These are phyloP conservation scores for Dactylellina drechsleri DNA, from an alignment of 2,329 filamentous ascomycete genomes.

Conservation along the genomic window DNA sequence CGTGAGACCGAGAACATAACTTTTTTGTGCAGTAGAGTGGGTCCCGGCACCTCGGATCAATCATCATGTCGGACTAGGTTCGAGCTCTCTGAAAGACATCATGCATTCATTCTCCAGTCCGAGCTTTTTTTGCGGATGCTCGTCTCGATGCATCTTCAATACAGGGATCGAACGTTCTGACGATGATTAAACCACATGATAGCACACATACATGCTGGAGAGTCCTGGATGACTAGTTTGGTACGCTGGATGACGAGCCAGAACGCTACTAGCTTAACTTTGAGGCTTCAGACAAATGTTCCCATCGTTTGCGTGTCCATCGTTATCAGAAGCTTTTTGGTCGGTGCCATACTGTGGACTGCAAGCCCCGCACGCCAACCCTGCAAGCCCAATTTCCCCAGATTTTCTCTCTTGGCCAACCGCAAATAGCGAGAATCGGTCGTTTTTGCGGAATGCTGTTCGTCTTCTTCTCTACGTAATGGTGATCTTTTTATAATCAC, in stretches of 20 bases:
- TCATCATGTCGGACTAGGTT: constrained; percentile 6
- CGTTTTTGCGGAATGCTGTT: neutral
- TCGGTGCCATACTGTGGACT: constrained; percentile 7
- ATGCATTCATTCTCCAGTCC: neutral
- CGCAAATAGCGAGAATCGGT: neutral
- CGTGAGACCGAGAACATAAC: constrained; percentile 21
- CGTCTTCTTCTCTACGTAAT: neutral
- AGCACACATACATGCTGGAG: neutral
- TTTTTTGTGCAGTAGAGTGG: constrained; percentile 10
- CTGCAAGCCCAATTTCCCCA: constrained; percentile 52
- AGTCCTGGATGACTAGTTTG: neutral
- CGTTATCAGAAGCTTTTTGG: neutral
- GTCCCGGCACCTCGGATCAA: constrained; percentile 36
- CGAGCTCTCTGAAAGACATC: neutral
- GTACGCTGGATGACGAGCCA: no score
- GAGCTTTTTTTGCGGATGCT: constrained; percentile 15
- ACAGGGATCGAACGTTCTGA: neutral
- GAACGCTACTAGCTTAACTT: no score
- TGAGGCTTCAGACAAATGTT: no score
- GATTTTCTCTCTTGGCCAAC: constrained; percentile 19
- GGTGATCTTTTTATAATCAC: neutral
- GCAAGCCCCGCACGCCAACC: constrained; percentile 39
- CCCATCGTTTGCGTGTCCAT: no score
- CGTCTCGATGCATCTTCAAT: constrained; percentile 24
- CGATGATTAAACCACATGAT: constrained; percentile 15